Conservation (phyloP, 805 yeast genomes). For the Metschnikowia rubicola region DNA sequence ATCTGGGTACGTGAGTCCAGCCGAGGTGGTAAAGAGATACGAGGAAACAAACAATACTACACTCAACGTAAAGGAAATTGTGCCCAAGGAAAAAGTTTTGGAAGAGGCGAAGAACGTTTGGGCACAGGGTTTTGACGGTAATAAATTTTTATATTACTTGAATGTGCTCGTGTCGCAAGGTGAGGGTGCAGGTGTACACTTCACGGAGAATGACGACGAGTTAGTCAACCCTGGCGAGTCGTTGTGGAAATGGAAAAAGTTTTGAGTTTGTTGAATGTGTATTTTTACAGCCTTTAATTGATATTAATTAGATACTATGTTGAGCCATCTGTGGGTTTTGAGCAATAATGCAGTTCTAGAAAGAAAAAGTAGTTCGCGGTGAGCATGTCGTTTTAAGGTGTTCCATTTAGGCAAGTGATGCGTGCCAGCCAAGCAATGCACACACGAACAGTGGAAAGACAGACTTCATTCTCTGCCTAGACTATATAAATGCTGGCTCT, state of each 20-base stretch:
- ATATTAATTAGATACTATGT: too few relatives aligned
- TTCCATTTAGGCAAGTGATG: too few relatives aligned
- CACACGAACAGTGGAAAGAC: too few relatives aligned
- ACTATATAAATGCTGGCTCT: too few relatives aligned
- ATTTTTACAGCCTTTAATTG: too few relatives aligned
- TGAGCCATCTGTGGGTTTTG: too few relatives aligned
- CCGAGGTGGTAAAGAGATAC: conserved; percentile 37
- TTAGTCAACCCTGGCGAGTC: conserved; percentile 44
- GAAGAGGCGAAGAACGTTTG: conserved; percentile 28
- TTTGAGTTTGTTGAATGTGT: not conserved
- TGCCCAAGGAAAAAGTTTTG: conserved; percentile 25
- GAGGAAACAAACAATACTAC: conserved; percentile 36
- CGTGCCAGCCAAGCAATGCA: too few relatives aligned
- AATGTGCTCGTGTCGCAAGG: conserved; percentile 24
- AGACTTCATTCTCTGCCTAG: too few relatives aligned
- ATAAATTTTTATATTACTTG: conserved; percentile 38
- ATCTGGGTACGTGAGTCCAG: conserved; percentile 38
- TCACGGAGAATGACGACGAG: conserved; percentile 35
- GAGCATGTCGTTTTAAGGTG: too few relatives aligned
- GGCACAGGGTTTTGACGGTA: conserved; percentile 25
- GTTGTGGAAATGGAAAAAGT: conserved; percentile 43
- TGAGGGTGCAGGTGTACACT: conserved; percentile 34
- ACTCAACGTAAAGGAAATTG: conserved; percentile 23
- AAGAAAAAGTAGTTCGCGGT: too few relatives aligned
- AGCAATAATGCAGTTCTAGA: too few relatives aligned